These are phyloP conservation scores for Xylariaceae sp. DNA, from an alignment of 2,329 filamentous ascomycete genomes.

Conservation along the genomic window DNA sequence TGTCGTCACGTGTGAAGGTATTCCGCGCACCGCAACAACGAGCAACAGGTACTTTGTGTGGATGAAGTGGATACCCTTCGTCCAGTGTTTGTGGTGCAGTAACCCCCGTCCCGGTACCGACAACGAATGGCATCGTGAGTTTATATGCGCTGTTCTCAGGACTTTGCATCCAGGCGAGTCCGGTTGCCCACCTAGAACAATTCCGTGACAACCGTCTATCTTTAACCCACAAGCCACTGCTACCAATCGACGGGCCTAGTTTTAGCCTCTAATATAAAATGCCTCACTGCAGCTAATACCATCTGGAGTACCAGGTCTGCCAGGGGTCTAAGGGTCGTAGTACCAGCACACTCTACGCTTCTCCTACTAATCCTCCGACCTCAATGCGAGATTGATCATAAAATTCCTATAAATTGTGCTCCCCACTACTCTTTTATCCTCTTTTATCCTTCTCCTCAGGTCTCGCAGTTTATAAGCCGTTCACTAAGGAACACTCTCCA, in stretches of 20 bases:
- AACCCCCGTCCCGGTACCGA: slow-evolving; percentile 19
- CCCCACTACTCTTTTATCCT: slow-evolving; percentile 5
- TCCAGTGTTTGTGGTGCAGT: slow-evolving; percentile 11
- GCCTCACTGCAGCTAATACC: too few species aligned
- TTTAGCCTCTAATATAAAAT: too few species aligned
- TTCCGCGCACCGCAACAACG: not conserved
- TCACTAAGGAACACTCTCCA: not conserved
- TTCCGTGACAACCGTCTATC: too few species aligned
- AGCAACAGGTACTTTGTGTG: slow-evolving; percentile 9
- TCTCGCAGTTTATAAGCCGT: not conserved
- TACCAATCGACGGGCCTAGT: too few species aligned
- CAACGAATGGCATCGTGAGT: slow-evolving; percentile 21
- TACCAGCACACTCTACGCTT: not conserved
- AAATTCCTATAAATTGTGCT: slow-evolving; percentile 25
- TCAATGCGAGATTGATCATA: slow-evolving; percentile 9
- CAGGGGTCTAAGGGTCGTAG: not conserved
- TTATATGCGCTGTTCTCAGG: not conserved
- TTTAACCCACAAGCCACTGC: too few species aligned
- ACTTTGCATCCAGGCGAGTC: too few species aligned
- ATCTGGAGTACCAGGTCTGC: slow-evolving; percentile 9
- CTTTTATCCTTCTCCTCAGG: not conserved
- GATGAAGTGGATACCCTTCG: slow-evolving; percentile 15
- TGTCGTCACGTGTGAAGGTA: not conserved
- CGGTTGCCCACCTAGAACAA: too few species aligned
- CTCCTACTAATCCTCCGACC: slow-evolving; percentile 9